phyloP scores from a whole-genome alignment of 148 eudicot species.

The Heliosperma pusillum region DNA sequence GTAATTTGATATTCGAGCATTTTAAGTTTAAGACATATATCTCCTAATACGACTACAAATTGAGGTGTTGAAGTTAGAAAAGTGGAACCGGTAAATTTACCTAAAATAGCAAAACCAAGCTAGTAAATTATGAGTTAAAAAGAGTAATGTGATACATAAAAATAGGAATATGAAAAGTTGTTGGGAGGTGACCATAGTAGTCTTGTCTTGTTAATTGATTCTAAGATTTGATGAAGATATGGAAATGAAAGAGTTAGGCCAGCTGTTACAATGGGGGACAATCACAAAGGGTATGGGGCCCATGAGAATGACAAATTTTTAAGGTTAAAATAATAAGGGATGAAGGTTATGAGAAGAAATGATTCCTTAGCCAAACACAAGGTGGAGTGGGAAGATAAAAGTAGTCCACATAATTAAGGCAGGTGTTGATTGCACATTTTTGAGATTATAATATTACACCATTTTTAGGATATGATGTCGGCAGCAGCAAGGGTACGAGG shows the following conservation, averaged over 20 bases:
- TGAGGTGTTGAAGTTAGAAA: no score
- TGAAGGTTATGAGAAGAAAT: conserved; percentile 7
- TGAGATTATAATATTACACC: background rate
- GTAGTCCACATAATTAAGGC: background rate
- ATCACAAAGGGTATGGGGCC: background rate
- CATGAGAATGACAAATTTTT: conserved; percentile 10
- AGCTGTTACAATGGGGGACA: conserved; percentile 12
- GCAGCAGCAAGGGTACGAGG: conserved; percentile 30
- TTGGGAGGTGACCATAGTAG: background rate
- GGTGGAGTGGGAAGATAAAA: background rate
- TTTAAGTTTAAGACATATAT: no score
- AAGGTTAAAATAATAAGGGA: conserved; percentile 11
- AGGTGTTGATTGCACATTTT: background rate
- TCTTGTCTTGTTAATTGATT: background rate
- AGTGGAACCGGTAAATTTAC: no score
- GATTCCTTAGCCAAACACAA: conserved; percentile 16
- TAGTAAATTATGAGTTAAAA: background rate
- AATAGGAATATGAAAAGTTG: background rate
- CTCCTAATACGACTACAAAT: no score
- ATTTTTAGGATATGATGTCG: conserved; percentile 21
- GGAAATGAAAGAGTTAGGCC: conserved; percentile 5
- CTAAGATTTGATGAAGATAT: conserved; percentile 7
- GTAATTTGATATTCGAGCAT: no score
- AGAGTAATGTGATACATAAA: no score
- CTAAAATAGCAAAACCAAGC: background rate